Base-by-base conservation (phyloP, 2,329 filamentous ascomycete genomes). In the Cercospora sp. region DNA sequence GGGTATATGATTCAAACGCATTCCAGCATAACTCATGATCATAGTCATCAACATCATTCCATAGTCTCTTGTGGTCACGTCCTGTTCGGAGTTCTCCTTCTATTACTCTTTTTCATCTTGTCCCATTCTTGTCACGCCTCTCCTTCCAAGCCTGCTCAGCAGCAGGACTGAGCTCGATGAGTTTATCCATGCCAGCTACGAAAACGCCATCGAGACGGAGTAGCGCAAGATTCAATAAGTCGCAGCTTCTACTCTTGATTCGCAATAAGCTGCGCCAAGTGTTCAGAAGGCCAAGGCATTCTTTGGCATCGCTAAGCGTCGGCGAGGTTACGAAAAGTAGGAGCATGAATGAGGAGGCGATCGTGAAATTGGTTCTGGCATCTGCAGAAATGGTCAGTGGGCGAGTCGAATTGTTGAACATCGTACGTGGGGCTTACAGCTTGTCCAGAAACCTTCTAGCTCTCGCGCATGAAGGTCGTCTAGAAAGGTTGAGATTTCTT, bases 401-500 rank as follows among this genome's bases (percentile, higher is more conserved):
- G 3, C 12, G 16, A 63, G 55, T 68, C 36, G 51, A 63, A 55
- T 28, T 10, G 2, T 3, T 31, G n/a, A 16, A 26, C 7, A 51
- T 20, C n/a, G 28, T 10, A 31, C 40, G 53, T 18, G 16, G 36
- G 12, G 66, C 76, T 72, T 73, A 78, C 76, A 78, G 18, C 73
- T 75, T 26, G 73, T 75, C 77, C 77, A 79, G 26, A 78, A 79
- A 1, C 75, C 76, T 67, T 79, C 76, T 23, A 77, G 59, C 40
- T 78, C 75, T 36, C 71, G 67, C 13, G 76, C 73, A 31, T 75
- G 72, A 36, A 78, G 67, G 0, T 69, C 67, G 16, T 78, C 73
- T 0, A 78, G 63, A 63, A 78, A 78, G 2, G 77, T 75, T 6
- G 71, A 70, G 12, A 78, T 69, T 33, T 79, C 77, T 51, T 71